These are phyloP conservation scores for Testicularia cyperi DNA, from an alignment of 1,284 basidiomycete species.

Conservation along the genomic window DNA sequence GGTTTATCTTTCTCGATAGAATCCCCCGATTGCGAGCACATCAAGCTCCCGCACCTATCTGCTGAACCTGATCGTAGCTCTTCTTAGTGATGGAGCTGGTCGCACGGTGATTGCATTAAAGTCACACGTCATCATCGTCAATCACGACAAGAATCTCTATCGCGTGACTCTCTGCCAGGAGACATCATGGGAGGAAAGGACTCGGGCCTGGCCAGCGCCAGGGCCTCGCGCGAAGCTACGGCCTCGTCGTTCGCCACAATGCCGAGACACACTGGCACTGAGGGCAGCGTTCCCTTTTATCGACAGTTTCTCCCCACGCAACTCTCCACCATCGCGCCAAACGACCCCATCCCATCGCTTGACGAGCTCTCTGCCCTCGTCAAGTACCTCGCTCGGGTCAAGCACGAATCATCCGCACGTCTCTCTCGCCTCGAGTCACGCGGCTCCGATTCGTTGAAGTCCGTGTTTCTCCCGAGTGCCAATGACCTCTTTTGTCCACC, in stretches of 20 bases:
- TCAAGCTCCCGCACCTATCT: too few species aligned
- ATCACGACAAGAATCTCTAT: too few species aligned
- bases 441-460: conserved; percentile 13
- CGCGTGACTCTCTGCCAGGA: too few species aligned
- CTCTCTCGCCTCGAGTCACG: conserved; percentile 24
- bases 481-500: conserved; percentile 35
- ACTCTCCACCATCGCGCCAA: conserved; percentile 25
- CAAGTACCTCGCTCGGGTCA: conserved; percentile 26
- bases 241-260: not conserved
- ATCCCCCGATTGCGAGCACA: too few species aligned
- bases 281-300: conserved; percentile 17
- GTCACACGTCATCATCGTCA: too few species aligned
- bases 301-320: conserved; percentile 38
- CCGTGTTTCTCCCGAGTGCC: conserved; percentile 27
- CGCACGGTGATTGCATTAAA: too few species aligned
- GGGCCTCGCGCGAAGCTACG: not conserved
- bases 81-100: too few species aligned
- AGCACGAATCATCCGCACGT: conserved; percentile 22
- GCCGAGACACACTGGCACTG: not conserved
- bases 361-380: conserved; percentile 35
- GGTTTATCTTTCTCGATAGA: too few species aligned
- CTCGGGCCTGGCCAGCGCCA: not conserved
- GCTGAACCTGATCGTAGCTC: too few species aligned
- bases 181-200: conserved; percentile 9
- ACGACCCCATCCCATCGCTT: conserved; percentile 34